These are phyloP conservation scores for Myxozyma nipponensis DNA, from an alignment of 805 yeast species.

Conservation along the genomic window DNA sequence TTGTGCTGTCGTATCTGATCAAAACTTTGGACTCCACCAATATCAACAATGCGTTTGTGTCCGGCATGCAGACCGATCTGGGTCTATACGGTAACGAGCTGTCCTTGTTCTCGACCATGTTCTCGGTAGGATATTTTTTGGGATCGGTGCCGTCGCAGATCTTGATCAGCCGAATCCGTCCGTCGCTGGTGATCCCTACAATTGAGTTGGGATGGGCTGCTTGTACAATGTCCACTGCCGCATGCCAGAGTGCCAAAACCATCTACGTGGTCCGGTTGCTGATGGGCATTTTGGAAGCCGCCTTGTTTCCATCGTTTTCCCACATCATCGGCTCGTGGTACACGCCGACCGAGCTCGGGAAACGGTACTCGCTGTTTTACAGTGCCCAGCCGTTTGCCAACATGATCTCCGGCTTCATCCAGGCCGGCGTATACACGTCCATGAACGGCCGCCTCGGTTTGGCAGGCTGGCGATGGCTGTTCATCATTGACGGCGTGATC, in stretches of 20 bases:
- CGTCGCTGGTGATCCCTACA: slow-evolving; percentile 32
- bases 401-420: slow-evolving; percentile 59
- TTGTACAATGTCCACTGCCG: slow-evolving; percentile 30
- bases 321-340: slow-evolving; percentile 22
- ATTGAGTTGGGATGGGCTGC: slow-evolving; percentile 29
- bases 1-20: slow-evolving; percentile 22
- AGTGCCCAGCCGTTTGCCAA: slow-evolving; percentile 58
- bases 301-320: slow-evolving; percentile 26
- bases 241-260: slow-evolving; percentile 29
- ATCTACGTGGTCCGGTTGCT: slow-evolving; percentile 34
- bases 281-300: slow-evolving; percentile 34
- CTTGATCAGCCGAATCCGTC: slow-evolving; percentile 32
- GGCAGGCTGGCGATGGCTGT: slow-evolving; percentile 50
- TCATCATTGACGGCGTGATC: slow-evolving; percentile 36
- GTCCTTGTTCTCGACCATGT: slow-evolving; percentile 51
- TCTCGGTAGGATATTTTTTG: slow-evolving; percentile 54
- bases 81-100: slow-evolving; percentile 58
- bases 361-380: slow-evolving; percentile 10
- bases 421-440: slow-evolving; percentile 49
- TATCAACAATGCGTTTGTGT: slow-evolving; percentile 46
- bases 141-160: slow-evolving; percentile 37
- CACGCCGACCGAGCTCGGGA: slow-evolving; percentile 20
- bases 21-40: slow-evolving; percentile 60
- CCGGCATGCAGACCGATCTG: slow-evolving; percentile 43
- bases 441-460: slow-evolving; percentile 49